Conservation (phyloP, 257 asterid species). For the Paraleonurus japonicus region DNA sequence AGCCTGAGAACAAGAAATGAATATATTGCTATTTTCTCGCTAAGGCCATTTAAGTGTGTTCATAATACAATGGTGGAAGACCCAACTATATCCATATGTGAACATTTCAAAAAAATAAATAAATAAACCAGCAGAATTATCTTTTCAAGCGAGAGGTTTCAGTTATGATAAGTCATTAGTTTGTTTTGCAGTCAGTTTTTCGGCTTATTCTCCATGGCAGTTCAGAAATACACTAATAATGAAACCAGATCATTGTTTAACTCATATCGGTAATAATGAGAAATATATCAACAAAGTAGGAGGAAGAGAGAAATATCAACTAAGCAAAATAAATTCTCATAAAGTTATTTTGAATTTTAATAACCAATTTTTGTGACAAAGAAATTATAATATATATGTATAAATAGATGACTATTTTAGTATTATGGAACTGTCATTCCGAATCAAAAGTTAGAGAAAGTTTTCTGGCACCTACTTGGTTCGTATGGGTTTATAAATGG, state of each 20-base stretch:
- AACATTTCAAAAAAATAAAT: background rate
- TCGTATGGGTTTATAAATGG: background rate
- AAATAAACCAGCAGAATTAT: background rate
- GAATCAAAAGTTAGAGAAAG: background rate
- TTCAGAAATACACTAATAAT: background rate
- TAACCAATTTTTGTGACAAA: background rate
- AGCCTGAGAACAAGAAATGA: constrained; percentile 48
- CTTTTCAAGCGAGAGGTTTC: background rate
- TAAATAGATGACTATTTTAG: background rate
- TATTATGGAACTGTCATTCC: background rate
- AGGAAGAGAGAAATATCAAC: constrained; percentile 2
- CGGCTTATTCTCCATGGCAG: background rate
- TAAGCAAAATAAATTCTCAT: background rate
- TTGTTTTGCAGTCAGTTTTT: background rate
- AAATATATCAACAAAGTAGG: background rate
- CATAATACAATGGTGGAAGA: background rate
- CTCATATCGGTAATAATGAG: background rate
- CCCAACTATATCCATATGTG: background rate
- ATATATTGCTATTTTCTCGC: constrained; percentile 2
- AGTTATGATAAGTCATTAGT: background rate
- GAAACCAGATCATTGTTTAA: background rate
- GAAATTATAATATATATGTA: background rate
- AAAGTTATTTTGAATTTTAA: background rate
- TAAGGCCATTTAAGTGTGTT: constrained; percentile 1
- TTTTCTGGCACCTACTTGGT: background rate